phyloP scores from a whole-genome alignment of 768 basidiomycete genomes.

The Leccinum ochraceum region DNA sequence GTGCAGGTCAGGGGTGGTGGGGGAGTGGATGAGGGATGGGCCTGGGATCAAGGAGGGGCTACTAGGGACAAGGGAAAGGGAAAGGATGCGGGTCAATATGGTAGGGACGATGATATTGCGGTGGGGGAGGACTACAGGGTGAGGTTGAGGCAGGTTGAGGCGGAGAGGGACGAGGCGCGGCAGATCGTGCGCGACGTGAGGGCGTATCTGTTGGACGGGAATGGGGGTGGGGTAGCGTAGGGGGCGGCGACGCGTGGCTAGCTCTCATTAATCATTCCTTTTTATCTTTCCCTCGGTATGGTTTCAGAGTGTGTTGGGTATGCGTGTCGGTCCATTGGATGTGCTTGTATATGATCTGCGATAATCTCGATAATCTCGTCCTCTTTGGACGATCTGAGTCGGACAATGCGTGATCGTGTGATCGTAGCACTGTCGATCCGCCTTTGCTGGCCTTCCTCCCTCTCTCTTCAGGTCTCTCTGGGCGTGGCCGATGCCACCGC shows the following conservation, averaged over 20 bases:
- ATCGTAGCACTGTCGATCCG: too few species aligned
- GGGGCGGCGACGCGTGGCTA: neutral
- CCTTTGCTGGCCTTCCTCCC: conserved; percentile 17
- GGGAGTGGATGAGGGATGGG: neutral
- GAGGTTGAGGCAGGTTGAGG: conserved; percentile 16
- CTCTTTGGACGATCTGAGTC: too few species aligned
- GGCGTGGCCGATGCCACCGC: too few species aligned
- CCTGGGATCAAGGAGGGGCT: neutral
- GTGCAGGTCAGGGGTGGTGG: conserved; percentile 2
- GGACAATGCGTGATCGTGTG: too few species aligned
- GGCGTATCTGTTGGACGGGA: conserved; percentile 18
- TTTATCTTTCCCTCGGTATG: too few species aligned
- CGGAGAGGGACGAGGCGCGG: conserved; percentile 23
- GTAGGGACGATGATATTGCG: neutral
- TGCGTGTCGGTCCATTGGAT: neutral
- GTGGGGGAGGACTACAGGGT: conserved; percentile 8
- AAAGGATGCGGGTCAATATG: too few species aligned
- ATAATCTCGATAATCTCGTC: too few species aligned
- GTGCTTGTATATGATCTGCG: neutral
- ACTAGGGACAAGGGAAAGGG: neutral
- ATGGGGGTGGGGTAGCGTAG: neutral
- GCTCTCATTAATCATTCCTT: too few species aligned
- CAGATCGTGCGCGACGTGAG: conserved; percentile 18
- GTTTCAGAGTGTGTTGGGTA: too few species aligned
- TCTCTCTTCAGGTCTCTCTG: too few species aligned